phyloP scores from a whole-genome alignment of 2,329 filamentous ascomycete species.

The Ascocoryne sarcoides region DNA sequence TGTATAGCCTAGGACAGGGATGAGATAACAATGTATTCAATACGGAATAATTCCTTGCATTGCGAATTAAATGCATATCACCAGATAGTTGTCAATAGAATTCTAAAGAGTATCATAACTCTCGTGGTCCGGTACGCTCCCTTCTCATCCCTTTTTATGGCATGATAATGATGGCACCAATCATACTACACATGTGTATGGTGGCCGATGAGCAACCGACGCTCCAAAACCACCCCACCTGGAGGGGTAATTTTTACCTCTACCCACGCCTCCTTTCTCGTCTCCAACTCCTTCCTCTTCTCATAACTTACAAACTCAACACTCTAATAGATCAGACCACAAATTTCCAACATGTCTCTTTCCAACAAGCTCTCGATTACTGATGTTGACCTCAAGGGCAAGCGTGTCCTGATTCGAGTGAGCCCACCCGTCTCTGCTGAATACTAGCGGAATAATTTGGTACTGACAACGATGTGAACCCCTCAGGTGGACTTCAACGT shows the following conservation, averaged over 20 bases:
- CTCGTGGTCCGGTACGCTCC: neutral
- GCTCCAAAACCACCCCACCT: slow-evolving; percentile 4
- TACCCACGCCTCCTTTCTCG: neutral
- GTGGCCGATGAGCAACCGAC: neutral
- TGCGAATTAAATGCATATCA: neutral
- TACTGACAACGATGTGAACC: slow-evolving; percentile 16
- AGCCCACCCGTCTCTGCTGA: slow-evolving; percentile 31
- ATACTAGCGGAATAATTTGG: too few species aligned
- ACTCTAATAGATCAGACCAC: neutral
- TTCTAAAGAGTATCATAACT: neutral
- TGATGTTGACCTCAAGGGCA: slow-evolving; percentile 95
- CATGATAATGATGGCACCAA: neutral
- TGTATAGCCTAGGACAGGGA: too few species aligned
- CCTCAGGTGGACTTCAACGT: slow-evolving; percentile 98
- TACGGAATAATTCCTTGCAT: neutral
- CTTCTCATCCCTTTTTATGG: neutral
- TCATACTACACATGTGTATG: neutral
- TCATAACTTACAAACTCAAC: neutral
- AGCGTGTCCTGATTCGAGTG: slow-evolving; percentile 95
- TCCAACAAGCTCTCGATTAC: slow-evolving; percentile 96
- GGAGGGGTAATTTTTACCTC: slow-evolving; percentile 4
- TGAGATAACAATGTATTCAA: too few species aligned
- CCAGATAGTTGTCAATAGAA: neutral
- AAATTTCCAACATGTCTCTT: slow-evolving; percentile 71
- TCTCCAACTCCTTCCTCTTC: neutral